Evolutionary conservation across 164 flowering plant species (phyloP), one percentile per base, ranked within the genome.

Genomic region (Liriodendron chinense): DNA sequence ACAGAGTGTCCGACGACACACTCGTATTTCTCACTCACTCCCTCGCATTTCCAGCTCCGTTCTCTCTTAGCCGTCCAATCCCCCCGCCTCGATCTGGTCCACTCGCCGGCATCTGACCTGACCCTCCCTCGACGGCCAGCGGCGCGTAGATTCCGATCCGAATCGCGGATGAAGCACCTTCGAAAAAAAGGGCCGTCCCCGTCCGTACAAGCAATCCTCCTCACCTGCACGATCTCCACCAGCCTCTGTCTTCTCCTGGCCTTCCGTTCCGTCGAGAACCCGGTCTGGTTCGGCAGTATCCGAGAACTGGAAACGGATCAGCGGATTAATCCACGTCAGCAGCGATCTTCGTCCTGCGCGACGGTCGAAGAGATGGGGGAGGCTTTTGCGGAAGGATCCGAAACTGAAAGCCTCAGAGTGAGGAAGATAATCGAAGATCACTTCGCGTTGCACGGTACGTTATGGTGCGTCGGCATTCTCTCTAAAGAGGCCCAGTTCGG

Each of bases 351-450:
- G 25, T 65, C 86, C 22, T 95, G 98, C 76, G 99, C 99, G 1
- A 92, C 91, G 56, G 99, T 95, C 13, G 96, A 95, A 62, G 89
- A 93, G 77, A 95, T 95, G 98, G 98, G 99, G 24, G 75, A 80
- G 72, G 88, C 89, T 43, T 50, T 21, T 8, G 80, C 79, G 1
- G 79, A 76, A 12, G 89, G 83, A 16, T 78, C 82, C 67, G 76
- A 70, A 82, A 72, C 83, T 70, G 89, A 86, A 25, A 90, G 88
- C 68, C 85, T 93, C 48, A 79, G 91, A 79, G 89, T 93, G 6
- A 82, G 99, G 68, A 73, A 66, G 72, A 50, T 92, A 24, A 87
- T 93, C 74, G 85, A 69, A 22, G 43, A 80, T 49, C 99, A 93
- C 78, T 95, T 95, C 63, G 78, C 62, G 20, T 0, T 87, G 18